Conservation (phyloP, 169 alveolate species). For the Sarcocystis neurona region DNA sequence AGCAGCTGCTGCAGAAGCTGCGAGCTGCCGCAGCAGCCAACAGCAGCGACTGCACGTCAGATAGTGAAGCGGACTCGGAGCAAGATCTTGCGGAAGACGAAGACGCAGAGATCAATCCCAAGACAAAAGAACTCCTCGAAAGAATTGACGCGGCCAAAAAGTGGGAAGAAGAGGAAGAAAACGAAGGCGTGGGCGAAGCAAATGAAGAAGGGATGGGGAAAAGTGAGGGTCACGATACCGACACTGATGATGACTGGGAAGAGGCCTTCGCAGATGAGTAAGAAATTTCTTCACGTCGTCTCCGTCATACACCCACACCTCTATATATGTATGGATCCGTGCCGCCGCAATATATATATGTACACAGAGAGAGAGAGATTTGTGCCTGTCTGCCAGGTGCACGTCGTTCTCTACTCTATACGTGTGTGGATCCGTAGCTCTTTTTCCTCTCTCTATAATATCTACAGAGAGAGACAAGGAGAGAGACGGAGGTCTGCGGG, state of each 20-base stretch:
- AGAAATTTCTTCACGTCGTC: not conserved
- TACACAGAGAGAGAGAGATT: too few species aligned
- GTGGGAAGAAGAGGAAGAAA: constrained; percentile 47
- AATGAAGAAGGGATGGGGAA: not conserved
- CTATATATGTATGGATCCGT: not conserved
- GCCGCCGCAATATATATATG: not conserved
- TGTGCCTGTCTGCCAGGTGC: too few species aligned
- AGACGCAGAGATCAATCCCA: constrained; percentile 51
- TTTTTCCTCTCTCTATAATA: too few species aligned
- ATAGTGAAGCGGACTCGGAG: constrained; percentile 34
- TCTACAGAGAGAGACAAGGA: too few species aligned
- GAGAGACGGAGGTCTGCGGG: too few species aligned
- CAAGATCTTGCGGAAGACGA: constrained; percentile 38
- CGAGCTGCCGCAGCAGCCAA: constrained; percentile 35
- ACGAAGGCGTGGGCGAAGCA: constrained; percentile 6
- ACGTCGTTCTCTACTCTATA: too few species aligned
- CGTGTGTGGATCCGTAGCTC: too few species aligned
- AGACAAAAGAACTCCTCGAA: constrained; percentile 15
- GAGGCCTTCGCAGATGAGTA: not conserved
- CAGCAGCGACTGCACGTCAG: constrained; percentile 51
- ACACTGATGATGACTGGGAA: constrained; percentile 1
- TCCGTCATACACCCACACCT: not conserved
- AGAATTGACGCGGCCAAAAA: constrained; percentile 34
- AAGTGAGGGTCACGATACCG: constrained; percentile 1
- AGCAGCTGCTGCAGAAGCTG: constrained; percentile 16